Conservation (phyloP, 164 flowering plant genomes). For the Vitis cinerea region DNA sequence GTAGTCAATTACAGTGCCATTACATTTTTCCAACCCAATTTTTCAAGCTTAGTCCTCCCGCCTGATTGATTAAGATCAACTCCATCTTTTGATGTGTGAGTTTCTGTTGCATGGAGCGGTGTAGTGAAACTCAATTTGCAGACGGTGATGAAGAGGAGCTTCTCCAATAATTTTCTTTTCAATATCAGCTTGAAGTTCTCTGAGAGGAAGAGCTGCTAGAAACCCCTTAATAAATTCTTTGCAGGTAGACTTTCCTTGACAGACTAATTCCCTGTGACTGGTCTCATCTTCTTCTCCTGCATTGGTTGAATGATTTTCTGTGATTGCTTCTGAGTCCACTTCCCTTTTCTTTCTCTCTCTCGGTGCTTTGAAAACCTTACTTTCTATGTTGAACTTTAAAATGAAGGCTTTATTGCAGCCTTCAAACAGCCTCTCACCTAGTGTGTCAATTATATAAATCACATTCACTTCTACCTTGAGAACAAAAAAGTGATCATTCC, state of each 20-base stretch:
- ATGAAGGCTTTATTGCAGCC: slow-evolving; percentile 26
- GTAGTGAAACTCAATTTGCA: slow-evolving; percentile 21
- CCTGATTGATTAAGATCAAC: not conserved
- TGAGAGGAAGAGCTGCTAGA: slow-evolving; percentile 18
- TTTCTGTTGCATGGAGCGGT: slow-evolving; percentile 2
- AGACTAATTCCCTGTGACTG: not conserved
- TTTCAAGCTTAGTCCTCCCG: not conserved
- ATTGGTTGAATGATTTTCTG: not conserved
- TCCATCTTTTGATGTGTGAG: not conserved
- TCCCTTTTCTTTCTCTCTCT: not conserved
- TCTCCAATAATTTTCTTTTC: slow-evolving; percentile 3
- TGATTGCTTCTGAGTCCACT: not conserved
- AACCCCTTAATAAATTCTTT: slow-evolving; percentile 23
- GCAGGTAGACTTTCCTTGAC: slow-evolving; percentile 15
- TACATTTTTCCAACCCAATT: not conserved
- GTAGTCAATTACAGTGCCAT: no score
- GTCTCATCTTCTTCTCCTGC: not conserved
- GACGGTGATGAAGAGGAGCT: slow-evolving; percentile 6
- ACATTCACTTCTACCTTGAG: slow-evolving; percentile 27
- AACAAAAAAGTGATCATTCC: slow-evolving; percentile 33
- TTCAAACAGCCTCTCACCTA: slow-evolving; percentile 29
- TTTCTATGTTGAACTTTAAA: slow-evolving; percentile 18
- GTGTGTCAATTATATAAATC: slow-evolving; percentile 26
- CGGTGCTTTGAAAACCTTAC: slow-evolving; percentile 4
- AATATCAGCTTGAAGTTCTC: slow-evolving; percentile 12